Percentiles rank a stretch among this genome's conserved stretches.
These are phyloP conservation scores for Nepenthes alata DNA, from an alignment of 179 eudicot species.

Conservation along the genomic window DNA sequence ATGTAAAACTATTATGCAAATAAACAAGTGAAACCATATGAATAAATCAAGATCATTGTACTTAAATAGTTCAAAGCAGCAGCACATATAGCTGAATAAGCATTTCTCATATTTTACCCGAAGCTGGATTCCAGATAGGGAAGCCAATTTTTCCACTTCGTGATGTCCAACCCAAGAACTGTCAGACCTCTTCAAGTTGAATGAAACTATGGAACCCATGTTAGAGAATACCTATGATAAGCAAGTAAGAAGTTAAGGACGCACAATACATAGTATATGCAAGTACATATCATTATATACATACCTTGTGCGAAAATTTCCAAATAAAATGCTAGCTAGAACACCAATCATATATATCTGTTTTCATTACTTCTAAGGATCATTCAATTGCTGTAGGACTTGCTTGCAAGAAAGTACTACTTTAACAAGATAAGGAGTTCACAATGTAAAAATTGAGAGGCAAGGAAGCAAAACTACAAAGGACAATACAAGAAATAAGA, in stretches of 20 bases:
- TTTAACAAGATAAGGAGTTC: no score
- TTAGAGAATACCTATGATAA: slow-evolving; percentile 24
- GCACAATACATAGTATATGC: no score
- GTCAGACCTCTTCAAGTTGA: slow-evolving; percentile 83
- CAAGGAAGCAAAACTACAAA: no score
- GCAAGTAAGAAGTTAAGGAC: not conserved
- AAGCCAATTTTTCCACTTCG: slow-evolving; percentile 95
- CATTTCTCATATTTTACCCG: slow-evolving; percentile 45
- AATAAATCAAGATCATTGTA: not conserved
- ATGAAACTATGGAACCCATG: slow-evolving; percentile 62
- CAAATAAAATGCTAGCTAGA: no score
- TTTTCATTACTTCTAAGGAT: no score
- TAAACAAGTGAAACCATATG: not conserved
- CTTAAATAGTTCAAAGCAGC: not conserved
- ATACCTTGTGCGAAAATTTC: no score
- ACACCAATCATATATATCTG: no score
- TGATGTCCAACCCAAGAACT: slow-evolving; percentile 85
- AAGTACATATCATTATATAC: no score
- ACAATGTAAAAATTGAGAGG: no score
- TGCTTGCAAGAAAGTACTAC: no score
- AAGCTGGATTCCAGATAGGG: slow-evolving; percentile 79
- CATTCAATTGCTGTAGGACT: no score
- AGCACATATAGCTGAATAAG: not conserved
- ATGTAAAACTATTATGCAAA: not conserved
- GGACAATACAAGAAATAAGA: no score